Evolutionary conservation across 208 protist genomes (phyloP).

Genomic region (Vickermania spadyakhi): DNA sequence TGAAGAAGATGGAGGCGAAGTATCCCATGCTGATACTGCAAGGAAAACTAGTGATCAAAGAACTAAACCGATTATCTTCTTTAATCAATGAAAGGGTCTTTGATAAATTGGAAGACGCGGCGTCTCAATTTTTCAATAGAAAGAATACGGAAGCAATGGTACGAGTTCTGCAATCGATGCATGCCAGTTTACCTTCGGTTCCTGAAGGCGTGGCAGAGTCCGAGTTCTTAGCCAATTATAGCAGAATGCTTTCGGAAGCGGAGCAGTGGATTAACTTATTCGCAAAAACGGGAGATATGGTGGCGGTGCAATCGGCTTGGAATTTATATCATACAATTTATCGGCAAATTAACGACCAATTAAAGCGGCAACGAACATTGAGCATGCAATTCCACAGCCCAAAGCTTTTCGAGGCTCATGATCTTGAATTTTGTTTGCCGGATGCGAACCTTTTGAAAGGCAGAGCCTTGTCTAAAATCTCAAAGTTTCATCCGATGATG

Average conservation of each 20-base stretch:
- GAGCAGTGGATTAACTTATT: conserved; percentile 63
- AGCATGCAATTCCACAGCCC: conserved; percentile 73
- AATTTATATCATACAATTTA: conserved; percentile 82
- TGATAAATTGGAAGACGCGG: conserved; percentile 92
- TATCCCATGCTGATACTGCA: conserved; percentile 85
- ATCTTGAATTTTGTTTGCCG: conserved; percentile 71
- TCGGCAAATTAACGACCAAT: conserved; percentile 63
- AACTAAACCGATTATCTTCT: conserved; percentile 97
- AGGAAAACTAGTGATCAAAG: conserved; percentile 91
- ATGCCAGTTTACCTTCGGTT: conserved; percentile 91
- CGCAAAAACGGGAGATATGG: conserved; percentile 33
- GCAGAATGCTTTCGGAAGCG: conserved; percentile 45
- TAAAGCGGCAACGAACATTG: conserved; percentile 40
- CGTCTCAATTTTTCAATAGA: conserved; percentile 93
- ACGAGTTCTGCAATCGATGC: conserved; percentile 81
- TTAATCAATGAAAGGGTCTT: conserved; percentile 94
- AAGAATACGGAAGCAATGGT: conserved; percentile 82
- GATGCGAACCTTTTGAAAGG: conserved; percentile 77
- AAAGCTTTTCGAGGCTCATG: conserved; percentile 67
- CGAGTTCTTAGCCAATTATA: conserved; percentile 85
- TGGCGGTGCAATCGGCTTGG: conserved; percentile 76
- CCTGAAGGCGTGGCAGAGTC: conserved; percentile 93
- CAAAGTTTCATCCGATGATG: conserved; percentile 86
- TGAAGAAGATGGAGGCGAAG: conserved; percentile 51
- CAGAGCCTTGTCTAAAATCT: conserved; percentile 85